Conservation (phyloP, 129 eudicot species). For the Saussurea involucrata region DNA sequence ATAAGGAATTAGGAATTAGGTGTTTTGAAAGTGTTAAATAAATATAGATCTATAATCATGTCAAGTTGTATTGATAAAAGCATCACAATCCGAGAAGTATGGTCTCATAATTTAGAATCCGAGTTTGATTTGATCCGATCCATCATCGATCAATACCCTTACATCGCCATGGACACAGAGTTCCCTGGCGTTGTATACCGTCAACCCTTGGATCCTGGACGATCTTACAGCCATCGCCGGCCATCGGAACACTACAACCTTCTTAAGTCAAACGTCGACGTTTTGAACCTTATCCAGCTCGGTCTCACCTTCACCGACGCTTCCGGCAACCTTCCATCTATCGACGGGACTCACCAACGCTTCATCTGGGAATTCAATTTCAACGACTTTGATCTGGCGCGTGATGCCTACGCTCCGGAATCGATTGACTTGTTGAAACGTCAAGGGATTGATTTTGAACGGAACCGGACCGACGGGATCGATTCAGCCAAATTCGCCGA, state of each 20-base stretch:
- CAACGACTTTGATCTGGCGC: conserved; percentile 55
- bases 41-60: neutral
- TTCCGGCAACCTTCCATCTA: conserved; percentile 51
- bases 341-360: conserved; percentile 20
- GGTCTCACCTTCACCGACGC: conserved; percentile 71
- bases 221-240: conserved; percentile 2
- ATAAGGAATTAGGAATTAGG: neutral
- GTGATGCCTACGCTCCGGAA: conserved; percentile 65
- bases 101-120: conserved; percentile 56
- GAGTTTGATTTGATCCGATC: conserved; percentile 53
- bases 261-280: conserved; percentile 75
- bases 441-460: conserved; percentile 68
- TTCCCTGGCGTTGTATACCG: conserved; percentile 76
- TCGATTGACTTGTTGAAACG: conserved; percentile 53
- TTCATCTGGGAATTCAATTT: conserved; percentile 85
- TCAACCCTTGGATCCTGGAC: neutral
- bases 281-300: conserved; percentile 58
- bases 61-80: conserved; percentile 21
- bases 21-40: neutral
- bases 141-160: conserved; percentile 54
- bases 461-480: conserved; percentile 50
- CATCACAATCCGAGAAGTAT: conserved; percentile 62
- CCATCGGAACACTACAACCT: conserved; percentile 47
- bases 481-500: conserved; percentile 66
- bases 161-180: conserved; percentile 88